Conservation (phyloP, 2,329 filamentous ascomycete genomes). For the Cylindrodendrum hubeiense region DNA sequence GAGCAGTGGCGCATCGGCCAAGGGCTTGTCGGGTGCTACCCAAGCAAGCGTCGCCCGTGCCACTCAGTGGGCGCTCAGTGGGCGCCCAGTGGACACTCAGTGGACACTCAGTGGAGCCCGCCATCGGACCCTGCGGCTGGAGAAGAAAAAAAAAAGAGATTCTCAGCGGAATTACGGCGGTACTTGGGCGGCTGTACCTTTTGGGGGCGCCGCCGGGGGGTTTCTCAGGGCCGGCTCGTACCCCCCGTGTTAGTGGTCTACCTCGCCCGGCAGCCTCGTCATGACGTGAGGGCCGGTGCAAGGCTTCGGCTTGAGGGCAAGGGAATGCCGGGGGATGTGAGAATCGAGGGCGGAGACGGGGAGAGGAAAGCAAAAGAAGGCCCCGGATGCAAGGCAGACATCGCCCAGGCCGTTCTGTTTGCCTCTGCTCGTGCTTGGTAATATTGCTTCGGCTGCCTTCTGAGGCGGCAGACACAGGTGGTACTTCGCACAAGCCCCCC, state of each 20-base stretch:
- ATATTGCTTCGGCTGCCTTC: background rate
- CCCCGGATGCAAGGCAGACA: background rate
- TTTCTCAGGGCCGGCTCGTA: conserved; percentile 10
- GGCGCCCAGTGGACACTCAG: background rate
- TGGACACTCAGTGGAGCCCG: conserved; percentile 16
- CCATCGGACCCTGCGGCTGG: conserved; percentile 44
- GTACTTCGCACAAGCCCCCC: background rate
- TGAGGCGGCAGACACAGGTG: background rate
- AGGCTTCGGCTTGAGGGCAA: conserved; percentile 3
- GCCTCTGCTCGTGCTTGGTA: background rate
- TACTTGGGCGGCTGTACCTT: conserved; percentile 10
- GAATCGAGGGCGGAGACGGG: background rate
- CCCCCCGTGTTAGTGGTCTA: conserved; percentile 38
- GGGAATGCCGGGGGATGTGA: background rate
- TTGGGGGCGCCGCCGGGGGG: conserved; percentile 24
- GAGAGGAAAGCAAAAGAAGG: background rate
- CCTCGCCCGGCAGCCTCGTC: conserved; percentile 36
- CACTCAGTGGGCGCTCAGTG: background rate
- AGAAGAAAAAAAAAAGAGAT: conserved; percentile 41
- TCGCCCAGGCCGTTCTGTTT: background rate
- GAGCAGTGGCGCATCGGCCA: background rate
- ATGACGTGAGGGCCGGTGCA: conserved; percentile 14
- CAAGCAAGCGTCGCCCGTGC: conserved; percentile 7
- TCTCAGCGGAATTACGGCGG: conserved; percentile 23
- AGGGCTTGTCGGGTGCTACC: background rate